Percentiles rank a stretch among this genome's conserved stretches.
phyloP scores from a whole-genome alignment of 805 yeast genomes.

The Candida mattraensis region DNA sequence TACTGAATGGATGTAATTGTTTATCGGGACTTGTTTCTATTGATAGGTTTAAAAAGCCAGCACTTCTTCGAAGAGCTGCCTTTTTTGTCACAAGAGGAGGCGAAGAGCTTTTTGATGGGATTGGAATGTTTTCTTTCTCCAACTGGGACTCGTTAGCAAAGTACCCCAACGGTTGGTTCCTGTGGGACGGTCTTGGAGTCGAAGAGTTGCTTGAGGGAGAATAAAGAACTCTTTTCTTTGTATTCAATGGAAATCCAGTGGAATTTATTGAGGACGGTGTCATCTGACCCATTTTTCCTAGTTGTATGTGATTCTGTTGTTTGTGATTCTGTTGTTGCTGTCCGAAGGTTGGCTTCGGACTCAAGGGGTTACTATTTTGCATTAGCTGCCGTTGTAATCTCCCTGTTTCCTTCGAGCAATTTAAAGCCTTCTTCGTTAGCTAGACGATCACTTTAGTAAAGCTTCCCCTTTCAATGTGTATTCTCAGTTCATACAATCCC shows the following conservation, averaged over 20 bases:
- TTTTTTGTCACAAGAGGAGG: slow-evolving; percentile 24
- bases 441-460: no score
- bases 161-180: slow-evolving; percentile 7
- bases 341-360: slow-evolving; percentile 5
- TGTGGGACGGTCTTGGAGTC: slow-evolving; percentile 22
- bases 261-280: slow-evolving; percentile 25
- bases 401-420: no score
- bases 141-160: neutral
- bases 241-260: slow-evolving; percentile 30
- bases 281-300: slow-evolving; percentile 16
- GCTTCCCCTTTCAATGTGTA: no score
- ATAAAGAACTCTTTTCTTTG: slow-evolving; percentile 29
- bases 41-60: slow-evolving; percentile 50
- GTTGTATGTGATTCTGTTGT: slow-evolving; percentile 5
- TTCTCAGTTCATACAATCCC: no score
- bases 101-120: slow-evolving; percentile 7
- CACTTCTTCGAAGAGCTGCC: slow-evolving; percentile 48
- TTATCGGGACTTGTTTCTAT: slow-evolving; percentile 37
- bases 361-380: slow-evolving; percentile 7
- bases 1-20: slow-evolving; percentile 1
- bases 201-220: slow-evolving; percentile 27
- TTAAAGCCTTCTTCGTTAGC: no score
- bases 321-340: slow-evolving; percentile 7
- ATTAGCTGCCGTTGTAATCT: no score
- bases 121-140: slow-evolving; percentile 15